Conservation (phyloP, 2,329 filamentous ascomycete species). For the Colletotrichum aenigma region DNA sequence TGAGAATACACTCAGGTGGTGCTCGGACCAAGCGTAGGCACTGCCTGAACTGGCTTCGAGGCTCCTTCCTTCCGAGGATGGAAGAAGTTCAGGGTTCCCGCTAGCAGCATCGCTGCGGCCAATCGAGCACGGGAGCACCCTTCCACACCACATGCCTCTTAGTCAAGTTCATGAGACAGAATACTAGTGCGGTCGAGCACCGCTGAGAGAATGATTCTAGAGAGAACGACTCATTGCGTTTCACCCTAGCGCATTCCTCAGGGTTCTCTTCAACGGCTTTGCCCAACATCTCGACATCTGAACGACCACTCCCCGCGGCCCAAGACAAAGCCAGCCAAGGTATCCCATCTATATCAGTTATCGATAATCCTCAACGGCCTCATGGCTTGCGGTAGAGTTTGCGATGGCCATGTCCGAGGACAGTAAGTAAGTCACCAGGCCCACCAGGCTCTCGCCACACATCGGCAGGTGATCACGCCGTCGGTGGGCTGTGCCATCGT, state of each 20-base stretch:
- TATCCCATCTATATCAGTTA: background rate
- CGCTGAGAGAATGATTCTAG: background rate
- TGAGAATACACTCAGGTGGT: background rate
- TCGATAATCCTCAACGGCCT: background rate
- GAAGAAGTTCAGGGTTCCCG: background rate
- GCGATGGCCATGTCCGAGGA: background rate
- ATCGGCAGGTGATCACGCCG: slow-evolving; percentile 11
- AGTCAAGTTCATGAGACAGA: background rate
- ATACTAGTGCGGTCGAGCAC: background rate
- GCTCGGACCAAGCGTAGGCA: background rate
- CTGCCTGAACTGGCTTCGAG: background rate
- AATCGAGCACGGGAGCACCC: background rate
- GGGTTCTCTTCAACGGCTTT: background rate
- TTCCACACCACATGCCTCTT: background rate
- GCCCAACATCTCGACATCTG: background rate
- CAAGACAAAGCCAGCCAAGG: background rate
- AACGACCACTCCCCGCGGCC: background rate
- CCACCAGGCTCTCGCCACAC: background rate
- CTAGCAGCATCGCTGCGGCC: background rate
- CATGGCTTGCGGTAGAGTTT: background rate
- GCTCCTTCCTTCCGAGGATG: background rate
- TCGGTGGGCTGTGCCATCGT: slow-evolving; percentile 1
- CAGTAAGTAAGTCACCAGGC: slow-evolving; percentile 1
- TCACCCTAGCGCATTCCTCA: slow-evolving; percentile 13
- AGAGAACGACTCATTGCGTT: slow-evolving; percentile 12